Base-by-base conservation (phyloP, 176 grass and related monocot species). In the Canna indica region DNA sequence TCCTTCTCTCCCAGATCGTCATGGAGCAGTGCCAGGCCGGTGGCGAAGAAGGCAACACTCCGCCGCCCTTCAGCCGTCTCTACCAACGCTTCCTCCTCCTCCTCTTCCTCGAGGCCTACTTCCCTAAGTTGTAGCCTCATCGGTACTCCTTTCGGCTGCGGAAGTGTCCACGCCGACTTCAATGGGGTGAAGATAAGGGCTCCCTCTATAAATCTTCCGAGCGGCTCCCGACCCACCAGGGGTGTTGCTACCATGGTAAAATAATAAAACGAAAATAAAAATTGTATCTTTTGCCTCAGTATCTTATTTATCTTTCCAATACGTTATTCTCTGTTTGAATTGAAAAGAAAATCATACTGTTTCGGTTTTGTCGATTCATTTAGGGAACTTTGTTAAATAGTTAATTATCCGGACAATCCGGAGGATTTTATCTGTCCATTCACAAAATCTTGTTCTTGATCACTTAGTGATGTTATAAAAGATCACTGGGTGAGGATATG, bases 231-330 rank as follows among this genome's bases (percentile, higher is more conserved):
- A 31, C 53, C 53, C n/a, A 45, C 17, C 7, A 74, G 54, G 72
- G 72, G 74, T 31, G 74, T 76, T 44, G 61, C 67, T 36, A 76
- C 74, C 61, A 76, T 76, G 74, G 74, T 76, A 74, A 46, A 18
- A 27, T 26, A n/a, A n/a, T n/a, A n/a, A 20, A 4, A 14, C 29
- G 5, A 29, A 22, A 36, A 3, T 3, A 33, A 47, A 48, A 35
- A 22, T 44, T 7, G 47, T 70, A 4, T 14, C 44, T 18, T 70
- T 36, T 57, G 38, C 50, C 59, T 13, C 20, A 5, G 13, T 28
- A 32, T n/a, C 28, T 71, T 5, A 16, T 71, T 53, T 71, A 26
- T 31, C 41, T 44, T 44, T 44, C 5, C 41, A 8, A 44, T 44
- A 10, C 13, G 1, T 44, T 44, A 44, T 44, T 44, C 41, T 11